Base-by-base conservation (phyloP, 352 stramenopile species). In the Pythium graminicola region DNA sequence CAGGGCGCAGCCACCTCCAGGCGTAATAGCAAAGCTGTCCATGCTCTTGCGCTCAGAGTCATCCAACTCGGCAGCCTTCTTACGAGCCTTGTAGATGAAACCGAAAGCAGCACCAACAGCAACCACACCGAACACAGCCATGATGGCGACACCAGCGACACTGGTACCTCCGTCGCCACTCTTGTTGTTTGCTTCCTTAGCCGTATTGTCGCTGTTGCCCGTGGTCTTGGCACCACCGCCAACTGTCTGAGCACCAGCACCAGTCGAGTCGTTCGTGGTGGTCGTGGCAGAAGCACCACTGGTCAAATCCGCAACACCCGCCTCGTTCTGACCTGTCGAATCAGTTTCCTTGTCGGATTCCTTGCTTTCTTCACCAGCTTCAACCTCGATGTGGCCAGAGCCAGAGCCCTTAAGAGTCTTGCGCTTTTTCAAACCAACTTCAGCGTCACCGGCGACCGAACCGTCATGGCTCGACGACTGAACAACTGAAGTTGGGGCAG, bases 61-160 rank as follows among this genome's bases (percentile, higher is more conserved):
- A 27, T 82, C 77, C 7, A 88, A 64, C 54, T 80, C 69, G 33
- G 73, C 50, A 2, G 77, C 77, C 50, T 78, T 80, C 66, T 86
- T 71, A 61, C 77, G 77, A 26, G 73, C 67, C 69, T 85, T 75
- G 69, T 85, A 88, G 64, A 88, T 86, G 70, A 88, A 88, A 22
- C 70, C 77, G 47, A 85, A 85, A 1, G 77, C 77, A n/a, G 69
- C 67, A 40, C 79, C 33, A 14, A 72, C 62, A 20, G 79, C 71
- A 6, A 62, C 69, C 20, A 63, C 75, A 24, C 59, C 70, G 36
- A 64, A 69, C 24, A 56, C 42, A 8, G 51, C 61, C 14, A 80
- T 50, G 13, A 74, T 64, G 13, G 72, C 24, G 8, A 69, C 41
- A 55, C 62, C 65, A 23, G 63, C 63, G 3, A 53, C 36, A 1